Percentiles rank a stretch among this genome's conserved stretches.
Evolutionary conservation across 257 asterid genomes (phyloP).

Genomic region (Scutellaria minor): DNA sequence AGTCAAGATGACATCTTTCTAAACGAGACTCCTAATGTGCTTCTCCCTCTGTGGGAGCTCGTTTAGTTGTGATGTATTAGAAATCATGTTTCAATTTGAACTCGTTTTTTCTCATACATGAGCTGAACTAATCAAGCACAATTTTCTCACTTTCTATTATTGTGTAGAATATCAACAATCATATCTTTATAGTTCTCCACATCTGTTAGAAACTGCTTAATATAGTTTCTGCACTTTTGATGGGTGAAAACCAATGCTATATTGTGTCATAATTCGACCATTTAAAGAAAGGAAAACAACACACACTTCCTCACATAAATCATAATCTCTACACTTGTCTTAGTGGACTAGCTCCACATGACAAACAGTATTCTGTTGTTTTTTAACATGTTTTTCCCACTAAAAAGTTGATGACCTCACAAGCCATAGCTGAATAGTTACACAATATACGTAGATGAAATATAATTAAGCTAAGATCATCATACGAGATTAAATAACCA

Average conservation of each 20-base stretch:
- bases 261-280: neutral
- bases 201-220: neutral
- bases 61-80: neutral
- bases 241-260: neutral
- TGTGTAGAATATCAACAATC: neutral
- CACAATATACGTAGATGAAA: neutral
- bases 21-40: neutral
- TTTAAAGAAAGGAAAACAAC: neutral
- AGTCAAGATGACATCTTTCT: neutral
- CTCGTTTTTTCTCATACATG: neutral
- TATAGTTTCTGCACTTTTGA: neutral
- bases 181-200: neutral
- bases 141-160: neutral
- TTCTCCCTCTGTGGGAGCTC: neutral
- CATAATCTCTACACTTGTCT: neutral
- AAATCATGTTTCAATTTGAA: neutral
- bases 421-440: neutral
- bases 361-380: neutral
- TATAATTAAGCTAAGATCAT: neutral
- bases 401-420: neutral
- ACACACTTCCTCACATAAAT: neutral
- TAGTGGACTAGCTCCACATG: constrained; percentile 15
- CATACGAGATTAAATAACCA: neutral
- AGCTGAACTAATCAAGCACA: neutral
- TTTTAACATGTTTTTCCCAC: neutral